Evolutionary conservation across 176 grass and related monocot species (phyloP).

Genomic region (Triticum turgidum): DNA sequence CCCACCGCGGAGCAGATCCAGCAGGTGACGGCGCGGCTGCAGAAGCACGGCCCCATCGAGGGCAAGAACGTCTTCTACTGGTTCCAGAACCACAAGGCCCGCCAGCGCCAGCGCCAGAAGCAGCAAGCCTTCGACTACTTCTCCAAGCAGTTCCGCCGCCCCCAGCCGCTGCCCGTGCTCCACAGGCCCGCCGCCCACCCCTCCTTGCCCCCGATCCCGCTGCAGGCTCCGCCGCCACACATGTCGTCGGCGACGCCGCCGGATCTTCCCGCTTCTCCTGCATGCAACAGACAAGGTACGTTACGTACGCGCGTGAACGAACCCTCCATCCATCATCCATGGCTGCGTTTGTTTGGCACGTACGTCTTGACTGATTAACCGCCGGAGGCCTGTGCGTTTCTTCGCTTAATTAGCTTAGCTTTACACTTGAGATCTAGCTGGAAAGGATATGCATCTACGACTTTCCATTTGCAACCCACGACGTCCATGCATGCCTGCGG

Average conservation of each 20-base stretch:
- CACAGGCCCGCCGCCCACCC: background rate
- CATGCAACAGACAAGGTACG: conserved; percentile 24
- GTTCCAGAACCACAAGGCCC: conserved; percentile 99
- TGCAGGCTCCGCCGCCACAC: background rate
- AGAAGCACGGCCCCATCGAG: conserved; percentile 71
- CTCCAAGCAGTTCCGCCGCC: conserved; percentile 49
- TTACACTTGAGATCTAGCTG: background rate
- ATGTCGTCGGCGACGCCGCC: background rate
- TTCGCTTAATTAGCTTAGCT: background rate
- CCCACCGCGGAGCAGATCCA: conserved; percentile 80
- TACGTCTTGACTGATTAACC: background rate
- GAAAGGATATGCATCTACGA: background rate
- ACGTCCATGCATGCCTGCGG: background rate
- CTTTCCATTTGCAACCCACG: background rate
- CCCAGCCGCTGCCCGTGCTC: conserved; percentile 35
- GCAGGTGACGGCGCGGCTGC: conserved; percentile 65
- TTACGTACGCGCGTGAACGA: background rate
- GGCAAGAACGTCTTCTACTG: conserved; percentile 99
- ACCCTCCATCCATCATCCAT: background rate
- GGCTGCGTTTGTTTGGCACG: background rate
- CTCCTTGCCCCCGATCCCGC: background rate
- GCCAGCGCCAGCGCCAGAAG: conserved; percentile 81
- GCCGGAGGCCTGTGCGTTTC: background rate
- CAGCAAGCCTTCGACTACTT: conserved; percentile 83
- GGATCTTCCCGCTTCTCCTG: background rate